Conservation (phyloP, 2,329 filamentous ascomycete genomes). For the Exophiala sideris region DNA sequence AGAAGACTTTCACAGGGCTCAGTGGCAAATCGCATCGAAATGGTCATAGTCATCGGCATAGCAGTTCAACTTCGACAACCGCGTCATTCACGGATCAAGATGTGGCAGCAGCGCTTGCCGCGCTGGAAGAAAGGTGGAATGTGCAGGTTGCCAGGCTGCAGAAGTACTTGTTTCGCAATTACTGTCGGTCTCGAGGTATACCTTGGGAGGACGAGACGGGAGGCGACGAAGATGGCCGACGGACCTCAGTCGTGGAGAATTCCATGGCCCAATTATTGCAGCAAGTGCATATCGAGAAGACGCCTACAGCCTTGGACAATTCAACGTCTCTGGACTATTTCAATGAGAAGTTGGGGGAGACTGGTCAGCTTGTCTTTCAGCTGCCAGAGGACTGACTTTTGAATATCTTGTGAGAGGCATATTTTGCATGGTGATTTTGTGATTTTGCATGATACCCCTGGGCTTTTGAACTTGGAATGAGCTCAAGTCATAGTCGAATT, state of each 20-base stretch:
- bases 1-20: conserved; percentile 43
- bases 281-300: conserved; percentile 23
- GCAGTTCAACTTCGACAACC: conserved; percentile 16
- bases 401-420: background rate
- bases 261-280: conserved; percentile 25
- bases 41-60: conserved; percentile 20
- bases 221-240: conserved; percentile 7
- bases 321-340: conserved; percentile 15
- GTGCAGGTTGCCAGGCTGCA: conserved; percentile 41
- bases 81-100: conserved; percentile 35
- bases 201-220: conserved; percentile 20
- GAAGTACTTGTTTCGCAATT: conserved; percentile 46
- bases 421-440: background rate
- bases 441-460: conserved; percentile 1
- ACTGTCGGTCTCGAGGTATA: conserved; percentile 39
- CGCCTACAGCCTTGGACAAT: conserved; percentile 12
- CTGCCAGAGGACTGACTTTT: conserved; percentile 23
- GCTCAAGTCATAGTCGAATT: background rate
- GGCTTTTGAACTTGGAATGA: background rate
- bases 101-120: conserved; percentile 40
- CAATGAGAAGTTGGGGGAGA: conserved; percentile 21
- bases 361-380: conserved; percentile 15
- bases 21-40: conserved; percentile 27
- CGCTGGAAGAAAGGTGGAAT: conserved; percentile 46
- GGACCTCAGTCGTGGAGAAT: conserved; percentile 10